A percentile compares a stretch with the other conserved stretches of the same genome.
Conservation (phyloP, 2,329 filamentous ascomycete species). For the Penicillium sp. region DNA sequence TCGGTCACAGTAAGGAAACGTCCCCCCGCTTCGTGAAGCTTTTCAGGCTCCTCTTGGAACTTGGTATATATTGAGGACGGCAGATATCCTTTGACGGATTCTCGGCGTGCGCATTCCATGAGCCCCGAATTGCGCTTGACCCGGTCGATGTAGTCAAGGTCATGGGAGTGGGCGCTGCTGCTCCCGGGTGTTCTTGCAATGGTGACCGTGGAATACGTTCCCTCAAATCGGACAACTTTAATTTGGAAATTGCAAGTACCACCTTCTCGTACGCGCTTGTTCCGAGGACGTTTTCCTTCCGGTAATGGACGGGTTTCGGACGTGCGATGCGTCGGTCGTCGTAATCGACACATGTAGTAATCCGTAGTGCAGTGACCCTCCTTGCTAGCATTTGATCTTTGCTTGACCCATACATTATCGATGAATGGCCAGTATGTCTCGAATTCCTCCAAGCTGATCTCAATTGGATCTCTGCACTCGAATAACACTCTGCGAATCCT, state of each 20-base stretch:
- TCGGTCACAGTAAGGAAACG: slow-evolving; percentile 48
- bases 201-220: slow-evolving; percentile 44
- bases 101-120: slow-evolving; percentile 47
- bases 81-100: slow-evolving; percentile 48
- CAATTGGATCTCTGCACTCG: slow-evolving; percentile 47
- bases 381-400: slow-evolving; percentile 43
- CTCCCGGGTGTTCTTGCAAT: slow-evolving; percentile 44
- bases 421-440: slow-evolving; percentile 50
- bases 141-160: slow-evolving; percentile 48
- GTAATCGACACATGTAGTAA: slow-evolving; percentile 49
- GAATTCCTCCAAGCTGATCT: slow-evolving; percentile 47
- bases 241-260: slow-evolving; percentile 49
- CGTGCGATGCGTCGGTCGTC: slow-evolving; percentile 40
- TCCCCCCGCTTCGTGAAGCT: slow-evolving; percentile 45
- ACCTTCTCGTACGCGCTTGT: slow-evolving; percentile 46
- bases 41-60: slow-evolving; percentile 46
- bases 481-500: slow-evolving; percentile 46
- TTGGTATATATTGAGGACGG: slow-evolving; percentile 51
- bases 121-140: slow-evolving; percentile 50
- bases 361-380: slow-evolving; percentile 45
- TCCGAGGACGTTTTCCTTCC: slow-evolving; percentile 47
- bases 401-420: slow-evolving; percentile 52
- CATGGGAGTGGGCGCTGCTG: slow-evolving; percentile 44
- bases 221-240: slow-evolving; percentile 47
- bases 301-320: slow-evolving; percentile 42